Evolutionary conservation across 176 grass and related monocot genomes (phyloP).

Genomic region (Poa pratensis): DNA sequence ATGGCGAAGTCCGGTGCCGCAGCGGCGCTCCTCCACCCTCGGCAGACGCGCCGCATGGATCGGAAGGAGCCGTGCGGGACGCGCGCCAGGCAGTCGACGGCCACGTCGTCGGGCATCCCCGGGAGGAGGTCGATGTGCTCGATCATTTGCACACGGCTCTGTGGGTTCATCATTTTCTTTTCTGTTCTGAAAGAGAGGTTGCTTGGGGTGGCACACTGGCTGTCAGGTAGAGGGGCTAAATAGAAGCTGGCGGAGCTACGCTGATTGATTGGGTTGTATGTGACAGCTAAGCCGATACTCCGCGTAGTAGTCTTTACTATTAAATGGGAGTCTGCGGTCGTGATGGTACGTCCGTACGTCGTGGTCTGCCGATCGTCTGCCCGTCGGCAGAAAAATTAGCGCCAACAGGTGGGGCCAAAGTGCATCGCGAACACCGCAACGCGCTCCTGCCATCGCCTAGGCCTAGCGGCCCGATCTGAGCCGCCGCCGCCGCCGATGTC

Average conservation of each 20-base stretch:
- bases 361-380: too few relatives aligned
- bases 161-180: slow-evolving; percentile 39
- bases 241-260: background rate
- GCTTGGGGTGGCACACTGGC: background rate
- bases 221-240: background rate
- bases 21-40: slow-evolving; percentile 59
- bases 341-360: too few relatives aligned
- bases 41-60: slow-evolving; percentile 67
- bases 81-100: slow-evolving; percentile 82
- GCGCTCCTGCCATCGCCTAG: too few relatives aligned
- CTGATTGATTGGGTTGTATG: background rate
- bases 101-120: slow-evolving; percentile 82
- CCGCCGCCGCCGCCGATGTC: too few relatives aligned
- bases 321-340: too few relatives aligned
- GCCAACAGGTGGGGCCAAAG: too few relatives aligned
- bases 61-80: slow-evolving; percentile 63
- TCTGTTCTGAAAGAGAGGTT: background rate
- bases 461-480: too few relatives aligned
- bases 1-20: slow-evolving; percentile 44
- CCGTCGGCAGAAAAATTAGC: too few relatives aligned
- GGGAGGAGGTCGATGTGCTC: slow-evolving; percentile 71
- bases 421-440: too few relatives aligned
- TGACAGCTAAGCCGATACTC: background rate
- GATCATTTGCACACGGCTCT: background rate
- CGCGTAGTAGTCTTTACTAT: too few relatives aligned